phyloP scores from a whole-genome alignment of 2,329 filamentous ascomycete genomes.

The Clonostachys rhizophaga region DNA sequence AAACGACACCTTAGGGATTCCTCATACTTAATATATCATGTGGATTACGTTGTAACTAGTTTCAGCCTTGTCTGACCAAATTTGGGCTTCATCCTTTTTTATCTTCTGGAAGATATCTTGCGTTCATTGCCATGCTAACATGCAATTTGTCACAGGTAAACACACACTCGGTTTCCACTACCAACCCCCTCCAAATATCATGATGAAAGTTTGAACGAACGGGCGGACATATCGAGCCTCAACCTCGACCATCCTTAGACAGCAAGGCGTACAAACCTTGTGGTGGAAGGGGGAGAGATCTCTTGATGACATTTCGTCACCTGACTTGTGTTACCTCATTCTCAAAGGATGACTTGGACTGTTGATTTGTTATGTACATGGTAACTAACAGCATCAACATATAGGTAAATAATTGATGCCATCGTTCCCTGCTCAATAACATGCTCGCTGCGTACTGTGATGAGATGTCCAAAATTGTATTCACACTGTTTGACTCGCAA shows the following conservation, averaged over 20 bases:
- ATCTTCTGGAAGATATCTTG: too few species aligned
- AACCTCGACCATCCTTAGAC: constrained; percentile 37
- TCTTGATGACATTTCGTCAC: constrained; percentile 65
- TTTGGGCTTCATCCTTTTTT: constrained; percentile 7
- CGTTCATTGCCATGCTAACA: constrained; percentile 25
- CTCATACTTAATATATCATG: constrained; percentile 63
- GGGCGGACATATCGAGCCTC: constrained; percentile 62
- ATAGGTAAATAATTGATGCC: too few species aligned
- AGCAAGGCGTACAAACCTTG: constrained; percentile 59
- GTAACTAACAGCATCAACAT: too few species aligned
- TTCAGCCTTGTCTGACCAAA: constrained; percentile 66
- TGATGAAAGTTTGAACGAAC: constrained; percentile 67
- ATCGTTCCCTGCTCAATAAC: too few species aligned
- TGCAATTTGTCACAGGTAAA: constrained; percentile 33
- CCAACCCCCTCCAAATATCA: constrained; percentile 21
- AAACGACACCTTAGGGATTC: constrained; percentile 61
- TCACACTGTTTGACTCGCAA: constrained; percentile 55
- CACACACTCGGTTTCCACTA: not conserved
- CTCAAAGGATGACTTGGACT: not conserved
- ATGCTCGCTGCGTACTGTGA: too few species aligned
- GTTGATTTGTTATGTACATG: too few species aligned
- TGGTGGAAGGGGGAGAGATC: constrained; percentile 44
- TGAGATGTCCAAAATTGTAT: constrained; percentile 50
- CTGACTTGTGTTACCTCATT: constrained; percentile 41
- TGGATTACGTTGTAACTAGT: constrained; percentile 56